Conservation (phyloP, 2,329 filamentous ascomycete species). For the Cyphellophora europaea region DNA sequence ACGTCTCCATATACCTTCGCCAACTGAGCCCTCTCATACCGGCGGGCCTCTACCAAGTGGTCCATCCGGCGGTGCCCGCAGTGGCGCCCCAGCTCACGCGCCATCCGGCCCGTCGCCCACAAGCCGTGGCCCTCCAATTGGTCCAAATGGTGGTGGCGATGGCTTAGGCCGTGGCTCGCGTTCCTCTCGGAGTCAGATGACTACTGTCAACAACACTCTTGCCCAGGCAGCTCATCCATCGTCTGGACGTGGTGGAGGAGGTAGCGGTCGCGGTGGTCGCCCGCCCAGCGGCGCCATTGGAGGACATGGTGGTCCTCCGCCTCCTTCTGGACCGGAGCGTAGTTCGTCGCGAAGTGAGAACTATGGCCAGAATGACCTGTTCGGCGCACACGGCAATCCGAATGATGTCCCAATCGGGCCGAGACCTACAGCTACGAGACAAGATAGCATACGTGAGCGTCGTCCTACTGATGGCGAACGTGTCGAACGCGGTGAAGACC, state of each 20-base stretch:
- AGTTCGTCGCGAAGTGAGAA: conserved; percentile 20
- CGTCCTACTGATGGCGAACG: conserved; percentile 7
- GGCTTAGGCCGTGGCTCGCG: conserved; percentile 29
- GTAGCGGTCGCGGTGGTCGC: conserved; percentile 17
- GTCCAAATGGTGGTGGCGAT: conserved; percentile 24
- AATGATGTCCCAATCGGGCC: conserved; percentile 19
- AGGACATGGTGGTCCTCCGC: conserved; percentile 22
- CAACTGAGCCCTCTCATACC: conserved; percentile 10
- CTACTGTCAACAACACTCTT: conserved; percentile 37
- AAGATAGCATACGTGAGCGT: conserved; percentile 13
- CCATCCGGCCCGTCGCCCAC: conserved; percentile 27
- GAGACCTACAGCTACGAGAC: conserved; percentile 11
- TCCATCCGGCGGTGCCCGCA: conserved; percentile 31
- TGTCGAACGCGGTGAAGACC: conserved; percentile 9
- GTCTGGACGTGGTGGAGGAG: conserved; percentile 30
- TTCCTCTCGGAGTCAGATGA: conserved; percentile 34
- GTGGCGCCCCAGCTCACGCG: conserved; percentile 23
- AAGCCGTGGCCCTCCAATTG: conserved; percentile 27
- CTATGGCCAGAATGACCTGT: conserved; percentile 23
- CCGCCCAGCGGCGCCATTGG: conserved; percentile 18
- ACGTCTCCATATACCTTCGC: conserved; percentile 30
- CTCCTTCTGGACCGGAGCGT: conserved; percentile 23
- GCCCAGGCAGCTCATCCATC: conserved; percentile 31
- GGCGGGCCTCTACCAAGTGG: conserved; percentile 15
- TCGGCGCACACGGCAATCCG: conserved; percentile 14